Evolutionary conservation across 1,284 basidiomycete species (phyloP), one percentile per base, ranked within the genome.

Genomic region (Fomitopsis pinicola): DNA sequence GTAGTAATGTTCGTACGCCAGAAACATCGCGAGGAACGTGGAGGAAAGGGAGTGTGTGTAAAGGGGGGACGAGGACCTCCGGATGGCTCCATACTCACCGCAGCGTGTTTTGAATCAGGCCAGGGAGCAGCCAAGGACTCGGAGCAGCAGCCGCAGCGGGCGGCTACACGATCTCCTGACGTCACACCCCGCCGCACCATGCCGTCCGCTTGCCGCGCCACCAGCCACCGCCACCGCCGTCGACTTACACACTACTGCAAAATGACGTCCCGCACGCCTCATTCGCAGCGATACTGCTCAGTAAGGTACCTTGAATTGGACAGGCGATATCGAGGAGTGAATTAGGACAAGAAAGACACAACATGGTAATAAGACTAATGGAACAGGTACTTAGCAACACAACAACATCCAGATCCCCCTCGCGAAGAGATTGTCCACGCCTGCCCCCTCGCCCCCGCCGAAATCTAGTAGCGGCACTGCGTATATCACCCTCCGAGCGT

Each of bases 1-100:
- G 63, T 86, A 83, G 54, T 76, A 74, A 62, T 76, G 78, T 45
- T 73, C 52, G 57, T 66, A 66, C 15, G 67, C 42, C 8, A 55
- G 12, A n/a, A 42, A 38, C 46, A 55, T 55, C 42, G 22, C 6
- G 38, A 14, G 35, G 10, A 19, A n/a, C 36, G 28, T 17, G 57
- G 22, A 35, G 48, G 19, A 17, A 48, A 26, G 35, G 58, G 26
- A 9, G 57, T 17, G 19, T n/a, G 53, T 22, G 52, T n/a, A 54
- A 28, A 48, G 26, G 46, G 26, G 48, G 48, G 48, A 50, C 48
- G 48, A 28, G 26, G 46, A 22, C 6, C 22, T 12, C 14, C 14
- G 14, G 10, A 26, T 17, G 14, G 48, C 48, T 50, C 48, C 48
- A 50, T 48, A 12, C 22, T 22, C 3, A 12, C 9, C 26, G 48